phyloP scores from a whole-genome alignment of 352 stramenopile genomes.

The Globisporangium carolinianum region DNA sequence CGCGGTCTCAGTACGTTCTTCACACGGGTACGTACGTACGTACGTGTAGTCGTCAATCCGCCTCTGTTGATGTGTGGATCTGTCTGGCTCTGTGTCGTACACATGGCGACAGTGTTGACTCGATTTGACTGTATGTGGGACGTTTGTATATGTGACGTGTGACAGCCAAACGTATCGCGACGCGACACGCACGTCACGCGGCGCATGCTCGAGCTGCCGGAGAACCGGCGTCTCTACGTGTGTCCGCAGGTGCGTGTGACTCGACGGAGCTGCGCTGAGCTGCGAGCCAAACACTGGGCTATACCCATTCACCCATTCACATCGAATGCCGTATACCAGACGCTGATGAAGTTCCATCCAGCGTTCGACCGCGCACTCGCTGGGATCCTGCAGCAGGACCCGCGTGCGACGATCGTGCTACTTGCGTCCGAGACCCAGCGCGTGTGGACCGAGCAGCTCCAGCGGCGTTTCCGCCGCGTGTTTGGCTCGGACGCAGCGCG shows the following conservation, averaged over 20 bases:
- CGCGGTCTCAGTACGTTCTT: constrained; percentile 61
- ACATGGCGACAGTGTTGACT: background rate
- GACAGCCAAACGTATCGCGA: constrained; percentile 15
- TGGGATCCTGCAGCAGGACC: constrained; percentile 32
- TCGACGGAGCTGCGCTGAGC: background rate
- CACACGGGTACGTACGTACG: constrained; percentile 5
- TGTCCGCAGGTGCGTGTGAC: constrained; percentile 32
- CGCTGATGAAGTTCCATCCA: constrained; percentile 61
- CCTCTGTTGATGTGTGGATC: too few species aligned
- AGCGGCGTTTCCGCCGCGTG: constrained; percentile 25
- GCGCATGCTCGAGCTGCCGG: constrained; percentile 30
- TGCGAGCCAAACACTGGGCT: too few species aligned
- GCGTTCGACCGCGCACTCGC: constrained; percentile 38
- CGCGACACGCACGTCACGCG: constrained; percentile 21
- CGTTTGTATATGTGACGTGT: background rate
- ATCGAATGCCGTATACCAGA: constrained; percentile 16
- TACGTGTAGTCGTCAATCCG: background rate
- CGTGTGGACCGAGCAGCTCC: constrained; percentile 49
- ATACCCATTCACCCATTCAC: too few species aligned
- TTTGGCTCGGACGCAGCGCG: constrained; percentile 22
- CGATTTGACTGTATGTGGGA: background rate
- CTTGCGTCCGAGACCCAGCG: constrained; percentile 36
- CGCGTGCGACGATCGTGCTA: constrained; percentile 30
- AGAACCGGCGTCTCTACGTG: constrained; percentile 38
- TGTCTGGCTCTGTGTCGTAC: background rate